Conservation (phyloP, 2,329 filamentous ascomycete species). For the Fusarium pseudocircinatum region DNA sequence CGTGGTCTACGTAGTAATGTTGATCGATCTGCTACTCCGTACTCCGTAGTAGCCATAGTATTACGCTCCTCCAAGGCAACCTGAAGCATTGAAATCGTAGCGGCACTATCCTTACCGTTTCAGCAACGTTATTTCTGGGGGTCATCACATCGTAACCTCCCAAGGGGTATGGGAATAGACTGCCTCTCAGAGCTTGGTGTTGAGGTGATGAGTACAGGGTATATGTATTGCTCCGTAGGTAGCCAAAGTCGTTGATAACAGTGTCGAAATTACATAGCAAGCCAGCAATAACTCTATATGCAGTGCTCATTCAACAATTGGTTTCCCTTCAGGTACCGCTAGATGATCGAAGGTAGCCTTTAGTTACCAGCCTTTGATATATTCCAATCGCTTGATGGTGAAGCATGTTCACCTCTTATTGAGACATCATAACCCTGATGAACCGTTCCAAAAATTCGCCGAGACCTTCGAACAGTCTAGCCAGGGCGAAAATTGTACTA, state of each 20-base stretch:
- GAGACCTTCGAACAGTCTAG: background rate
- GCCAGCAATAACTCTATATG: background rate
- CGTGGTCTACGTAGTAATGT: background rate
- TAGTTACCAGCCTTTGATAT: background rate
- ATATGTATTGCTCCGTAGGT: background rate
- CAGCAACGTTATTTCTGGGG: background rate
- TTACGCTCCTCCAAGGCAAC: background rate
- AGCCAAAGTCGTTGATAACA: background rate
- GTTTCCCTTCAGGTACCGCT: background rate
- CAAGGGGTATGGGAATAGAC: background rate
- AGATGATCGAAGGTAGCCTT: background rate
- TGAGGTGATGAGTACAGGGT: slow-evolving; percentile 4
- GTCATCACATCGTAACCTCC: slow-evolving; percentile 25
- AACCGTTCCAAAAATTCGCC: background rate
- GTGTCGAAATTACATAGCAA: background rate
- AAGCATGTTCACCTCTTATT: background rate
- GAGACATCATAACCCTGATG: background rate
- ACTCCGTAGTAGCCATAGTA: background rate
- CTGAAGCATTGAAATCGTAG: background rate
- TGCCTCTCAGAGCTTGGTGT: slow-evolving; percentile 3
- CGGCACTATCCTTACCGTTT: background rate
- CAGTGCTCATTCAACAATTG: background rate
- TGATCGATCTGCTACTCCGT: slow-evolving; percentile 12
- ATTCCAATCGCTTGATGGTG: background rate
- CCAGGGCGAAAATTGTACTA: background rate